Evolutionary conservation across 176 grass and related monocot species (phyloP), one percentile per base, ranked within the genome.

Genomic region (Cenchrus fungigraminus): DNA sequence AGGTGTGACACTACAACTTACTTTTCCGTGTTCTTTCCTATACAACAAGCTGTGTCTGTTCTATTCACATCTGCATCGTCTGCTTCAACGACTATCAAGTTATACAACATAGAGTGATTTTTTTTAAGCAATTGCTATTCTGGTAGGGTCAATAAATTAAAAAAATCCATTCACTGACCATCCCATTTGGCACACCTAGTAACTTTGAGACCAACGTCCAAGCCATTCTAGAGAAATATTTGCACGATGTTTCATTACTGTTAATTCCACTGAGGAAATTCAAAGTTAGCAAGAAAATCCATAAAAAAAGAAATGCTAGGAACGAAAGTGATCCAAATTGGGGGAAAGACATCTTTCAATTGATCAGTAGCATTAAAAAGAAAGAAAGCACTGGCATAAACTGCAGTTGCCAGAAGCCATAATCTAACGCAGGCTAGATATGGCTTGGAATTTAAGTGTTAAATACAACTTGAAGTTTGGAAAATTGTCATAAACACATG

Each of bases 1-100:
- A 70, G 97, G 97, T 98, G 71, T 73, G 60, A 54, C 45, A 70
- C 34, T 71, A 11, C 8, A 43, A 25, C 4, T 77, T 69, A n/a
- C 55, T 66, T 79, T 82, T 45, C 7, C 77, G 61, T 59, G 40
- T 76, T 71, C 46, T 79, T 77, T 78, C 32, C 44, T 12, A 82
- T 87, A 34, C 28, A 56, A 12, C 43, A 16, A 34, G 7, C 29
- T 78, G 28, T 22, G 17, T 60, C 1, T 74, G 22, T 42, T 72
- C 12, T 31, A 42, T 22, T 19, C 34, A 34, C 34, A 34, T 34
- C 34, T 34, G 34, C 34, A 34, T 34, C 34, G 34, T 34, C 34
- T 1, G 34, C 34, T 34, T 34, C 34, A 34, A 34, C 15, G 31
- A 76, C 20, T 42, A 69, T 68, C 40, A 1, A 16, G n/a, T 77